These are phyloP conservation scores for Nitzschia inconspicua DNA, from an alignment of 108 stramenopile genomes.

Conservation along the genomic window DNA sequence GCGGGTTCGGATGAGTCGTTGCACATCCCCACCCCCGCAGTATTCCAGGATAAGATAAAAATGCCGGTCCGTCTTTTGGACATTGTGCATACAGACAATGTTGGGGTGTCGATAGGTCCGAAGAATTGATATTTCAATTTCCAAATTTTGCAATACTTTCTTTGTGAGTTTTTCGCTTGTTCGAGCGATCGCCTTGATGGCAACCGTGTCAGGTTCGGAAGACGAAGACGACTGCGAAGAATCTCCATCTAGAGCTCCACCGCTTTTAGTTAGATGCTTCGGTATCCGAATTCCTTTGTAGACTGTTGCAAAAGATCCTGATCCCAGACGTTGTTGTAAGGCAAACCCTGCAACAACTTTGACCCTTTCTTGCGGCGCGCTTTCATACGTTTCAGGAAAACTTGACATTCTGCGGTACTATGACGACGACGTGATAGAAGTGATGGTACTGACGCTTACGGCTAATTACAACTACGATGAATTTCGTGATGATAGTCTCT, in stretches of 20 bases:
- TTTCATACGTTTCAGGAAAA: no score
- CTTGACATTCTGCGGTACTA: no score
- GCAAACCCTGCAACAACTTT: slow-evolving; percentile 73
- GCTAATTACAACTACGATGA: no score
- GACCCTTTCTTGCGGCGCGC: slow-evolving; percentile 17
- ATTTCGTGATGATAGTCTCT: no score
- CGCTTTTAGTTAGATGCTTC: not conserved
- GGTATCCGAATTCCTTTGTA: slow-evolving; percentile 70
- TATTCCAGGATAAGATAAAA: slow-evolving; percentile 96
- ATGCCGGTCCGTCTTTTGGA: slow-evolving; percentile 79
- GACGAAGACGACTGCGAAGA: not conserved
- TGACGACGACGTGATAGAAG: no score
- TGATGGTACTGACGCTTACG: no score
- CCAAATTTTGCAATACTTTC: slow-evolving; percentile 94
- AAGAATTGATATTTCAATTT: slow-evolving; percentile 95
- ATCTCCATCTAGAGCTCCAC: no score
- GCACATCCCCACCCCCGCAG: slow-evolving; percentile 94
- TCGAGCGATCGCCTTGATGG: slow-evolving; percentile 92
- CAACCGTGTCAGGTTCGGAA: slow-evolving; percentile 50
- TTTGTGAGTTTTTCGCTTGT: slow-evolving; percentile 82
- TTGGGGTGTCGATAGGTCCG: slow-evolving; percentile 88
- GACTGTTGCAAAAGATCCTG: slow-evolving; percentile 82
- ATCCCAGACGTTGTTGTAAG: slow-evolving; percentile 60
- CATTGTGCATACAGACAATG: slow-evolving; percentile 84
- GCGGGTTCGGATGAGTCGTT: slow-evolving; percentile 77